phyloP scores from a whole-genome alignment of 768 basidiomycete genomes.

The Kwoniella heveanensis region DNA sequence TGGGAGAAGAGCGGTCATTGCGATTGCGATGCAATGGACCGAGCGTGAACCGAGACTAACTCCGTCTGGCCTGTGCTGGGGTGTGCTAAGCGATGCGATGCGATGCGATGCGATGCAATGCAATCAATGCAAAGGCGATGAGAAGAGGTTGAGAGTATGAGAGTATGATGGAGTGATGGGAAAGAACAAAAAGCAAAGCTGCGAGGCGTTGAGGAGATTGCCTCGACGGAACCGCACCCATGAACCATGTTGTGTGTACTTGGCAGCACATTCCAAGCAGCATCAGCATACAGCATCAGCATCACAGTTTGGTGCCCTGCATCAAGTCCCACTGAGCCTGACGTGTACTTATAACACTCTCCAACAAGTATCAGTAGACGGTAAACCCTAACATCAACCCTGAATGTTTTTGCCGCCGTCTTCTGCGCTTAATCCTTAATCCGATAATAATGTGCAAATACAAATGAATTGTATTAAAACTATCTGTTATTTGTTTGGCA shows the following conservation, averaged over 20 bases:
- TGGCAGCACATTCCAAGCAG: too few relatives aligned
- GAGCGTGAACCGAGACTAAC: not conserved
- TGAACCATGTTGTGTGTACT: too few relatives aligned
- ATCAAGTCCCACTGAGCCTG: not conserved
- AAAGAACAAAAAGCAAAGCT: constrained; percentile 2
- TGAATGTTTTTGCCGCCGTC: too few relatives aligned
- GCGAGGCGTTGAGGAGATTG: not conserved
- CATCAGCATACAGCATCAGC: too few relatives aligned
- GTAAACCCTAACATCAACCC: not conserved
- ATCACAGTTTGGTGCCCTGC: not conserved
- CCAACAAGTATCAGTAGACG: not conserved
- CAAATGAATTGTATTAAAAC: too few relatives aligned
- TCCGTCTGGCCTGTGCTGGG: too few relatives aligned
- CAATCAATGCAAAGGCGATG: not conserved
- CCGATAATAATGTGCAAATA: too few relatives aligned
- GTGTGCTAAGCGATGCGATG: not conserved
- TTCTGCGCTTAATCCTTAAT: too few relatives aligned
- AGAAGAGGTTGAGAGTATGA: not conserved
- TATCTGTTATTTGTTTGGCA: not conserved
- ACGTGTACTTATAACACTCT: not conserved
- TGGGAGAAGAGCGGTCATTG: not conserved
- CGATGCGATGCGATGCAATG: not conserved
- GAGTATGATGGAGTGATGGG: not conserved
- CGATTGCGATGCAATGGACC: constrained; percentile 1
- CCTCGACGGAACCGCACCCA: too few relatives aligned